These are phyloP conservation scores for Circinella umbellata DNA, from an alignment of 371 early-diverging fungal genomes.

Conservation along the genomic window DNA sequence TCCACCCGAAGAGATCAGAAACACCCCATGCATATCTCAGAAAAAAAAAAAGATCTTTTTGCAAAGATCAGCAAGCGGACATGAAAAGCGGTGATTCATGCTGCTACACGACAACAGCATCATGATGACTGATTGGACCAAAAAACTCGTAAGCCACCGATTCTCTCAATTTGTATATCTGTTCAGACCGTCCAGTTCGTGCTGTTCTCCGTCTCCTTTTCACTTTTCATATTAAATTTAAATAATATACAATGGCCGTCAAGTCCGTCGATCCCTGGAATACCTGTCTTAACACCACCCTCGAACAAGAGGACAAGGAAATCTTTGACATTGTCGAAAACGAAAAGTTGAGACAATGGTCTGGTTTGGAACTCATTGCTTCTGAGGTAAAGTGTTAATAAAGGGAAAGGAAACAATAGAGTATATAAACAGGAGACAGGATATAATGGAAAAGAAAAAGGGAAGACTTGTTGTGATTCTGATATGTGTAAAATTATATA, in stretches of 20 bases:
- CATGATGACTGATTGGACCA: constrained; percentile 3
- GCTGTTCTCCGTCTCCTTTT: neutral
- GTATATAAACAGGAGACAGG: too few relatives aligned
- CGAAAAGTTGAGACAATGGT: constrained; percentile 98
- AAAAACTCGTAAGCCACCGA: constrained; percentile 12
- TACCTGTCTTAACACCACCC: constrained; percentile 74
- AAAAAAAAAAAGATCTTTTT: neutral
- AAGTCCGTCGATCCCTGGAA: constrained; percentile 63
- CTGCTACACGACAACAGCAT: neutral
- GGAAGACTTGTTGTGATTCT: neutral
- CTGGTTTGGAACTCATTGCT: constrained; percentile 97
- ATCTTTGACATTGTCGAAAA: constrained; percentile 91
- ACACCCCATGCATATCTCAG: too few relatives aligned
- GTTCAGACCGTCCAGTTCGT: neutral
- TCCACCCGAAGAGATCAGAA: too few relatives aligned
- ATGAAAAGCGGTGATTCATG: too few relatives aligned
- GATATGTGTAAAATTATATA: constrained; percentile 30
- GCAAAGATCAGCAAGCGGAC: neutral
- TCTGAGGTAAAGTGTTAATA: constrained; percentile 77
- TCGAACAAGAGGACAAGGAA: constrained; percentile 90
- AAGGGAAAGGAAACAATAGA: neutral
- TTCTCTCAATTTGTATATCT: neutral
- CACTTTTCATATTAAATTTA: neutral
- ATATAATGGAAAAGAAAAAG: neutral
- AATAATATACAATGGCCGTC: constrained; percentile 38